These are phyloP conservation scores for Aspergillus bombycis DNA, from an alignment of 2,329 filamentous ascomycete species.

Conservation along the genomic window DNA sequence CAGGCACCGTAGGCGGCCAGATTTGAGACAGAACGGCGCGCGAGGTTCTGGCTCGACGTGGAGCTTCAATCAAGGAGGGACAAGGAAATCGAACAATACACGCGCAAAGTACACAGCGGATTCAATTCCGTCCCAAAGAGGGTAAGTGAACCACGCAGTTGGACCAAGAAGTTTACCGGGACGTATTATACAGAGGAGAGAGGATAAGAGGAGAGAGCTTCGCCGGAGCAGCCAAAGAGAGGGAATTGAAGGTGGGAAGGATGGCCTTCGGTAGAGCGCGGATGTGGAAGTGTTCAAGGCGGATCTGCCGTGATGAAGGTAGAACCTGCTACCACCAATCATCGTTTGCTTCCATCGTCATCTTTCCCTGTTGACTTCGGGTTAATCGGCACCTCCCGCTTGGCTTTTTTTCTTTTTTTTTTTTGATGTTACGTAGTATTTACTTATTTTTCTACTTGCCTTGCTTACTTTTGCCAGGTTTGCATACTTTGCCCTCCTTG, in stretches of 20 bases:
- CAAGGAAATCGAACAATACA: background rate
- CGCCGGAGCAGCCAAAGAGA: constrained; percentile 6
- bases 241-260: constrained; percentile 6
- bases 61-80: background rate
- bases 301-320: constrained; percentile 1
- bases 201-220: constrained; percentile 5
- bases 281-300: constrained; percentile 6
- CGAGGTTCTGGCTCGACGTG: background rate
- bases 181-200: constrained; percentile 6
- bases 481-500: background rate
- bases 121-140: background rate
- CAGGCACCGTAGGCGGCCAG: background rate
- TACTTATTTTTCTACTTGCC: background rate
- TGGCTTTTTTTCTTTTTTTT: background rate
- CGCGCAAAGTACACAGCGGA: background rate
- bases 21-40: background rate
- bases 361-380: constrained; percentile 9
- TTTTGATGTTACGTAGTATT: background rate
- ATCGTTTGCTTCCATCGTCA: constrained; percentile 14
- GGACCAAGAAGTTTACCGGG: background rate
- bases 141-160: background rate
- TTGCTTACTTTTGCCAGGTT: background rate
- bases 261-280: constrained; percentile 15
- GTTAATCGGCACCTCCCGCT: constrained; percentile 18
- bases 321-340: constrained; percentile 10